phyloP scores from a whole-genome alignment of 2,329 filamentous ascomycete genomes.

The Trichoderma semiorbis region DNA sequence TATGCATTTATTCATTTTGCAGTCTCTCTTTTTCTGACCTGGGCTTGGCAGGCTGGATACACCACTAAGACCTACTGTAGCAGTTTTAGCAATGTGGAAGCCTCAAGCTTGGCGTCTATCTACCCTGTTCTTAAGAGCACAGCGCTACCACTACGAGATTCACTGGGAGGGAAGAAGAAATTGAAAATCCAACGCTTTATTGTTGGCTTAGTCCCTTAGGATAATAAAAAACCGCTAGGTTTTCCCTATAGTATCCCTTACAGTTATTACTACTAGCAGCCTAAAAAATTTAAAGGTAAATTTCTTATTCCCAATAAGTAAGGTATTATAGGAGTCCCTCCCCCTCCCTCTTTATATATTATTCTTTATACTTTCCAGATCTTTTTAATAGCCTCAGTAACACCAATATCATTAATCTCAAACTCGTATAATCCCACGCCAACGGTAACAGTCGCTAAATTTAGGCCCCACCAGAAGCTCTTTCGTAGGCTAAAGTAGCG shows the following conservation, averaged over 20 bases:
- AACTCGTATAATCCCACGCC: slow-evolving; percentile 95
- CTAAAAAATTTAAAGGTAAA: too few relatives aligned
- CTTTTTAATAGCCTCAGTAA: slow-evolving; percentile 84
- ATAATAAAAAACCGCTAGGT: too few relatives aligned
- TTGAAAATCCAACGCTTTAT: neutral
- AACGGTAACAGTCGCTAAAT: slow-evolving; percentile 72
- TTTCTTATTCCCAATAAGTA: too few relatives aligned
- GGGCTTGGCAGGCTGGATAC: neutral
- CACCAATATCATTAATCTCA: slow-evolving; percentile 95
- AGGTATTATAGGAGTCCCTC: too few relatives aligned
- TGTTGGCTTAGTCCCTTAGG: too few relatives aligned
- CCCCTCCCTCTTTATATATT: too few relatives aligned
- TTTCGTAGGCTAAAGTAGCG: slow-evolving; percentile 66
- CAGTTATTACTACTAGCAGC: too few relatives aligned
- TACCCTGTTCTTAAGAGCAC: neutral
- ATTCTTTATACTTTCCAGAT: slow-evolving; percentile 72
- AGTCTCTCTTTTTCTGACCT: too few relatives aligned
- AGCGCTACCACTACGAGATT: neutral
- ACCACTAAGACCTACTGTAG: neutral
- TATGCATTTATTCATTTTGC: too few relatives aligned
- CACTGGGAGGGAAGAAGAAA: neutral
- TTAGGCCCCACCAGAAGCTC: slow-evolving; percentile 73
- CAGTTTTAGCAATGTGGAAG: slow-evolving; percentile 3
- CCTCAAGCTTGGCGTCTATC: neutral
- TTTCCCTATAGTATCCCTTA: too few relatives aligned